phyloP scores from a whole-genome alignment of 331 rosid genomes.

The Ulmus americana region DNA sequence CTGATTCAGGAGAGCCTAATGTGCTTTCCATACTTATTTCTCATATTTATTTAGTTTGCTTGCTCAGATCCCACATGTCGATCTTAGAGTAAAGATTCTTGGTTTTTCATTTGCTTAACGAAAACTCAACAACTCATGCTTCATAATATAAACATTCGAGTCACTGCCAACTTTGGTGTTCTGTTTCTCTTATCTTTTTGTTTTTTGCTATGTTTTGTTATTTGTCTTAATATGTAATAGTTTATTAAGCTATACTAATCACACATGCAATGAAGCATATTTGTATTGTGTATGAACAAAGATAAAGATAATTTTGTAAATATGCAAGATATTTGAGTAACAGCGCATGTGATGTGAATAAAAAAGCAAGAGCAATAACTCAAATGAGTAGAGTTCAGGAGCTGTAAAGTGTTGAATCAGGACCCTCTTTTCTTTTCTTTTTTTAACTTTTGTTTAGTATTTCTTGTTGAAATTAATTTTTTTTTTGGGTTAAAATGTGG shows the following conservation, averaged over 20 bases:
- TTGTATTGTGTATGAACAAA: not conserved
- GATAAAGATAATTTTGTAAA: too few relatives aligned
- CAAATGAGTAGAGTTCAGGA: not conserved
- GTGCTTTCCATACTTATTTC: not conserved
- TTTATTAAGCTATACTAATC: not conserved
- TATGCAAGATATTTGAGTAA: too few relatives aligned
- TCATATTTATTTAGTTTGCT: not conserved
- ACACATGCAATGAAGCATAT: not conserved
- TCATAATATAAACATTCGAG: not conserved
- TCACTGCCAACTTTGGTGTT: not conserved
- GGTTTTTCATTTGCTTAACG: not conserved
- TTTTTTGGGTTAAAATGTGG: not conserved
- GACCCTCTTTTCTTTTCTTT: not conserved
- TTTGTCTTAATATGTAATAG: not conserved
- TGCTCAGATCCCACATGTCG: not conserved
- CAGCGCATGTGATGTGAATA: too few relatives aligned
- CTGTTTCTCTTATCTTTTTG: not conserved
- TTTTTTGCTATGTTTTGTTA: not conserved
- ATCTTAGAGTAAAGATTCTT: conserved; percentile 2
- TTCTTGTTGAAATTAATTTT: not conserved
- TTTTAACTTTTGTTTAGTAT: not conserved
- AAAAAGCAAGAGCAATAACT: too few relatives aligned
- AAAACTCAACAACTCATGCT: not conserved
- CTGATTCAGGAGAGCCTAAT: not conserved
- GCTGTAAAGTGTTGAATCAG: not conserved